Evolutionary conservation across 768 basidiomycete species (phyloP).

Genomic region (Boletus rubescentipes): DNA sequence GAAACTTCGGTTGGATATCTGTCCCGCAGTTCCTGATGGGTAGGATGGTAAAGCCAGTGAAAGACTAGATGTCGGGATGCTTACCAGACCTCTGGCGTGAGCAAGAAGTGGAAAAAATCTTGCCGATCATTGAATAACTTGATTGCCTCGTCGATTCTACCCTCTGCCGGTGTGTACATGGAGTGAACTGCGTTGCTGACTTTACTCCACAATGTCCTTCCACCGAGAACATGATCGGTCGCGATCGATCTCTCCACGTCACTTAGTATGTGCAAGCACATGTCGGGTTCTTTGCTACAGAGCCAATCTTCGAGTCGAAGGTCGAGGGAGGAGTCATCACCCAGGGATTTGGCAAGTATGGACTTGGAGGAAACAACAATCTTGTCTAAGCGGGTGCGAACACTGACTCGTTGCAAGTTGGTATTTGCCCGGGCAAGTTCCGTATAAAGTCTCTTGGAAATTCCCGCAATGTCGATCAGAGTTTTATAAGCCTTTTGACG

Average conservation of each 20-base stretch:
- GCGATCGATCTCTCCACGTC: background rate
- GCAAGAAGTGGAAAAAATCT: background rate
- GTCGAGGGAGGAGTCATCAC: background rate
- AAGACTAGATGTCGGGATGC: background rate
- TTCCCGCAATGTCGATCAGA: background rate
- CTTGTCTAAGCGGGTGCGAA: background rate
- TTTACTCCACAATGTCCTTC: background rate
- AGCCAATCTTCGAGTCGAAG: slow-evolving; percentile 3
- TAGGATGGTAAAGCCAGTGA: background rate
- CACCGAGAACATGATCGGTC: background rate
- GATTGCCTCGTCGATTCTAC: background rate
- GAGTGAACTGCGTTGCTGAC: background rate
- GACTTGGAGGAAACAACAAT: background rate
- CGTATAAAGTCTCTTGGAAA: background rate
- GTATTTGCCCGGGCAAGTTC: background rate
- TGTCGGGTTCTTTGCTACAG: slow-evolving; percentile 1
- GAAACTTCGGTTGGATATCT: no score
- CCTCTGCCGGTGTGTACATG: background rate
- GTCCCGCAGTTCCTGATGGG: background rate
- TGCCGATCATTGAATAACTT: background rate
- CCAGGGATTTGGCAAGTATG: background rate
- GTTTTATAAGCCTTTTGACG: background rate
- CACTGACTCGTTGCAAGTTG: background rate
- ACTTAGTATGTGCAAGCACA: slow-evolving; percentile 3
- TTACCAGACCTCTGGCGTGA: background rate